A percentile compares a stretch with the other conserved stretches of the same genome.
These are phyloP conservation scores for Vicia villosa DNA, from an alignment of 306 rosid genomes.

Conservation along the genomic window DNA sequence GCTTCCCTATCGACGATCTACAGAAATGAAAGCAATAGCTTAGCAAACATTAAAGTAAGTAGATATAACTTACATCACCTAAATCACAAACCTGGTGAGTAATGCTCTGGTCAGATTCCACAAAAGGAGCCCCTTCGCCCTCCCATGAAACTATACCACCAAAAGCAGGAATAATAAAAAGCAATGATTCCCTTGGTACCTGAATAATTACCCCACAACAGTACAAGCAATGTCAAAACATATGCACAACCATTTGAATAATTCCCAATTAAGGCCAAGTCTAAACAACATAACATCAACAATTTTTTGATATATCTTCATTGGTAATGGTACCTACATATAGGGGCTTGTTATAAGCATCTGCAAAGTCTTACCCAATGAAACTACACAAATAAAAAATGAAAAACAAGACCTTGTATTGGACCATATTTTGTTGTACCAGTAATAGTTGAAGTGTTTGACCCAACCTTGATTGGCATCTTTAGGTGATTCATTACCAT, in stretches of 20 bases:
- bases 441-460: neutral
- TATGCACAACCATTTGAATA: neutral
- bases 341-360: conserved; percentile 5
- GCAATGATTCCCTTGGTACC: conserved; percentile 92
- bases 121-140: conserved; percentile 84
- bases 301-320: neutral
- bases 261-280: neutral
- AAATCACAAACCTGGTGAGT: conserved; percentile 71
- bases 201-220: conserved; percentile 40
- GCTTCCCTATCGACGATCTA: conserved; percentile 86
- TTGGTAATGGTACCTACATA: neutral
- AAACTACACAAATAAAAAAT: neutral
- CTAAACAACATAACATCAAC: neutral
- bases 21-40: conserved; percentile 38
- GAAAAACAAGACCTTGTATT: conserved; percentile 1
- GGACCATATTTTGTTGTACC: neutral
- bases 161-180: conserved; percentile 86
- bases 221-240: conserved; percentile 16
- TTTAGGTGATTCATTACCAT: neutral
- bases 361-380: conserved; percentile 3
- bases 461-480: neutral
- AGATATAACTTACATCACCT: neutral
- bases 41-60: conserved; percentile 20
- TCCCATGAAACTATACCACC: conserved; percentile 96
- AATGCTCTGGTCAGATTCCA: conserved; percentile 71